phyloP scores from a whole-genome alignment of 2,329 filamentous ascomycete species.

The Ascochyta fabae region DNA sequence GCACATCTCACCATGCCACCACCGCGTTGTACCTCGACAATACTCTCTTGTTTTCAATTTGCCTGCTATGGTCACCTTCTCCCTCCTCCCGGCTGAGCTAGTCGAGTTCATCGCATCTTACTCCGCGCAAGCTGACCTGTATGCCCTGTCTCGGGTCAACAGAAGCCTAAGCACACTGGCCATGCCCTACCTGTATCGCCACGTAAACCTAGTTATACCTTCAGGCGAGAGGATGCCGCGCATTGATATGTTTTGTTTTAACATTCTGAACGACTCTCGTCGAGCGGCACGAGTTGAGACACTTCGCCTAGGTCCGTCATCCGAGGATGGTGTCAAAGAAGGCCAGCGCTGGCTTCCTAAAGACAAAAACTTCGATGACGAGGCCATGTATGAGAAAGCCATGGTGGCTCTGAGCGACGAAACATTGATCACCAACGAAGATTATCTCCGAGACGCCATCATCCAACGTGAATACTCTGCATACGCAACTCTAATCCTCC shows the following conservation, averaged over 20 bases:
- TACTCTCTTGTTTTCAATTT: neutral
- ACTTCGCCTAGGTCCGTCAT: conserved; percentile 28
- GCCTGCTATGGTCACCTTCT: conserved; percentile 27
- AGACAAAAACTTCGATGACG: conserved; percentile 23
- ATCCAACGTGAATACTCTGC: conserved; percentile 33
- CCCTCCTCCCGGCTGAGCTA: conserved; percentile 32
- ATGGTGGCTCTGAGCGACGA: conserved; percentile 21
- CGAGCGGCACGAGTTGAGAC: conserved; percentile 28
- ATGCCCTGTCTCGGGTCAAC: conserved; percentile 22
- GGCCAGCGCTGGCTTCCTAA: conserved; percentile 27
- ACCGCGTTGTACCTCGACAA: neutral
- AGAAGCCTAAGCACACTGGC: conserved; percentile 21
- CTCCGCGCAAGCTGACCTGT: conserved; percentile 26
- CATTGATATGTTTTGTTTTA: conserved; percentile 36
- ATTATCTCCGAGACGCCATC: conserved; percentile 29
- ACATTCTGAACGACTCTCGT: conserved; percentile 23
- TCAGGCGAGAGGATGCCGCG: conserved; percentile 26
- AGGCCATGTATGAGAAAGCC: conserved; percentile 17
- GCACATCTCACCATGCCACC: neutral
- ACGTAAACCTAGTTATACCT: conserved; percentile 32
- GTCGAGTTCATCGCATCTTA: conserved; percentile 31
- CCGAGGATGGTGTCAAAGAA: conserved; percentile 16
- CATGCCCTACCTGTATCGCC: conserved; percentile 30
- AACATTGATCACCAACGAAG: conserved; percentile 20
- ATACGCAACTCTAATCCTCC: conserved; percentile 31